These are phyloP conservation scores for Rosellinia necatrix DNA, from an alignment of 2,329 filamentous ascomycete genomes.

Conservation along the genomic window DNA sequence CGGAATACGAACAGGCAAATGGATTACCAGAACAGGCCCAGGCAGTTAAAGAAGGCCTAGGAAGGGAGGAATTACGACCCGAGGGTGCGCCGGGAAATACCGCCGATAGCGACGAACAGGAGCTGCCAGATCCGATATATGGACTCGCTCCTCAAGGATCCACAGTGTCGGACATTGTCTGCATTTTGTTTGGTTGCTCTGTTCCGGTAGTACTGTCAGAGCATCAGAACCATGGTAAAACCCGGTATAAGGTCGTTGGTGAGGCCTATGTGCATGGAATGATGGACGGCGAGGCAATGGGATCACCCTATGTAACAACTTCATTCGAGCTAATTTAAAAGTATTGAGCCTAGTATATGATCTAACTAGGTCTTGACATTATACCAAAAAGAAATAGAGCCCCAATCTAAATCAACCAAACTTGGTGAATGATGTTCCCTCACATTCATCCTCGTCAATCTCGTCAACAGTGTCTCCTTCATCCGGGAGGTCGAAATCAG, in stretches of 20 bases:
- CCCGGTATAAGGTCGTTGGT: conserved; percentile 1
- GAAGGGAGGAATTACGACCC: not conserved
- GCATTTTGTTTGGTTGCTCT: conserved; percentile 12
- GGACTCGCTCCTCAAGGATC: conserved; percentile 14
- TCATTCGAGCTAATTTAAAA: conserved; percentile 1
- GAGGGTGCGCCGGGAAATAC: not conserved
- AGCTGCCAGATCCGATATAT: conserved; percentile 5
- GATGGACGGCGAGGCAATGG: conserved; percentile 17
- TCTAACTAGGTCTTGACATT: too few relatives aligned
- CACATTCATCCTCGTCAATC: conserved; percentile 4
- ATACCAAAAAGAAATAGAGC: not conserved
- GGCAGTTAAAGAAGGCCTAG: not conserved
- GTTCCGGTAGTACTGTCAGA: conserved; percentile 10
- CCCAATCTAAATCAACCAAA: not conserved
- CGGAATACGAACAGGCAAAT: not conserved
- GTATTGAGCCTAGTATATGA: too few relatives aligned
- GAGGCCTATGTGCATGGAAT: conserved; percentile 18
- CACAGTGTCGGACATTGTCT: conserved; percentile 11
- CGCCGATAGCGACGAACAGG: not conserved
- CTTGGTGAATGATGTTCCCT: conserved; percentile 1
- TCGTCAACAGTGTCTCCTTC: conserved; percentile 6
- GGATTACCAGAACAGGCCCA: not conserved
- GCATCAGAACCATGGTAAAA: not conserved
- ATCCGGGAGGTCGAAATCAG: conserved; percentile 1
- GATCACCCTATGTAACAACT: too few relatives aligned